Conservation (phyloP, 371 early-diverging fungal species). For the Mortierella sp. region DNA sequence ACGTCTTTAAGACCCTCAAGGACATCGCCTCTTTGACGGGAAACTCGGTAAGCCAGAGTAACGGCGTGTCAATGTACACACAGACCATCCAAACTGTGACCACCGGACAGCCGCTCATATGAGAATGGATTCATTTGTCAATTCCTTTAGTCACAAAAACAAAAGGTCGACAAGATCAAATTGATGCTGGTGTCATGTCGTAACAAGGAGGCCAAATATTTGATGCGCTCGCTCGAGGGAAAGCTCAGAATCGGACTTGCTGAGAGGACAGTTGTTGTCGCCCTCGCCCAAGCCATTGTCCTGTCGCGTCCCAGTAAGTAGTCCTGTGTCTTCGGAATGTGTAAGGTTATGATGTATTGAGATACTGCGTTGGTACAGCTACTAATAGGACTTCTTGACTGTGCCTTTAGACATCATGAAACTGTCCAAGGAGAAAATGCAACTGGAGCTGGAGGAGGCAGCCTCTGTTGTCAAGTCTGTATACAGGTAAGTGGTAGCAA, state of each 20-base stretch:
- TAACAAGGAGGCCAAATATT: constrained; percentile 92
- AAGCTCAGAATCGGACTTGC: constrained; percentile 98
- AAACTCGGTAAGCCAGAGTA: constrained; percentile 64
- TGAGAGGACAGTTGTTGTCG: constrained; percentile 93
- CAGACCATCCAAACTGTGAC: background rate
- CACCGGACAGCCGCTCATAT: background rate
- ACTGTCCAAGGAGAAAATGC: constrained; percentile 65
- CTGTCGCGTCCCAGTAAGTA: constrained; percentile 62
- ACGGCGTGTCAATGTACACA: background rate
- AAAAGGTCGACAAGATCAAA: constrained; percentile 90
- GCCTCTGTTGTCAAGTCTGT: constrained; percentile 89
- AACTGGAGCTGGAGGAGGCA: constrained; percentile 75
- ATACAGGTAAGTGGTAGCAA: constrained; percentile 75
- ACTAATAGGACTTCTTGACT: background rate
- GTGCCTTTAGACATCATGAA: constrained; percentile 58
- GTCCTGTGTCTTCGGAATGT: background rate
- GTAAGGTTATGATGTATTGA: background rate
- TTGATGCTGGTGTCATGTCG: constrained; percentile 86
- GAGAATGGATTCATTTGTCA: no score
- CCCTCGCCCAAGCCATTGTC: constrained; percentile 88
- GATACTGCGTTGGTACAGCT: background rate
- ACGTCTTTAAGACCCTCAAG: constrained; percentile 91
- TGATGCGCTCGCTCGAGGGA: constrained; percentile 96
- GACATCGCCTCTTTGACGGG: constrained; percentile 91
- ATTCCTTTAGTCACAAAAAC: constrained; percentile 72